Base-by-base conservation (phyloP, 306 rosid species). In the Benincasa hispida region DNA sequence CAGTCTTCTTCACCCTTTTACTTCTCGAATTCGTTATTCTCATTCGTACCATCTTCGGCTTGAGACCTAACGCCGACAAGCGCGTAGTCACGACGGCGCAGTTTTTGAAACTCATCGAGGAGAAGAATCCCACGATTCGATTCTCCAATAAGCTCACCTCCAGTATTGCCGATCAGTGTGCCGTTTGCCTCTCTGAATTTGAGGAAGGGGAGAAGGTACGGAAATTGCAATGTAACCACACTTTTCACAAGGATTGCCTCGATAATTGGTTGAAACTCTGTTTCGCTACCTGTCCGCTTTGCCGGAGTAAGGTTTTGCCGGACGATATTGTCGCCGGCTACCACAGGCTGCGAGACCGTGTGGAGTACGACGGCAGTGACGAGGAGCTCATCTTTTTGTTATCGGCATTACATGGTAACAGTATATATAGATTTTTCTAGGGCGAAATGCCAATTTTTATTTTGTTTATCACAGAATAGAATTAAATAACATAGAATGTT, bases 211-310 rank as follows among this genome's bases (percentile, higher is more conserved):
- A 92, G 1, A 87, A 80, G 32, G 79, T 90, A 2, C 81, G 99
- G 81, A 84, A 67, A 74, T 84, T 95, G 77, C 85, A 85, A 28
- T 95, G 99, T 61, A 77, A 86, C 51, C 99, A 95, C 82, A 83
- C 87, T 9, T 95, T 92, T 79, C 99, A 92, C 75, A 86, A 69
- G 83, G 96, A 88, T 58, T 92, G 99, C 34, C 86, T 95, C 47
- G 99, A 92, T 63, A 85, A 65, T 60, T 95, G 99, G 99, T 83
- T 95, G 72, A 89, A 88, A 28, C 87, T 86, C 63, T 86, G 77
- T 35, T 87, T 83, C 82, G 96, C 95, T 19, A 92, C 97, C 1
- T 95, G 99, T 54, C 99, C 99, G 1, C 97, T 95, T 19, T 95
- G 99, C 82, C 82, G 99, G 79, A 81, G 74, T 56, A 89, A 85